Conservation (phyloP, 2,329 filamentous ascomycete species). For the Tolypocladium ovalisporum region DNA sequence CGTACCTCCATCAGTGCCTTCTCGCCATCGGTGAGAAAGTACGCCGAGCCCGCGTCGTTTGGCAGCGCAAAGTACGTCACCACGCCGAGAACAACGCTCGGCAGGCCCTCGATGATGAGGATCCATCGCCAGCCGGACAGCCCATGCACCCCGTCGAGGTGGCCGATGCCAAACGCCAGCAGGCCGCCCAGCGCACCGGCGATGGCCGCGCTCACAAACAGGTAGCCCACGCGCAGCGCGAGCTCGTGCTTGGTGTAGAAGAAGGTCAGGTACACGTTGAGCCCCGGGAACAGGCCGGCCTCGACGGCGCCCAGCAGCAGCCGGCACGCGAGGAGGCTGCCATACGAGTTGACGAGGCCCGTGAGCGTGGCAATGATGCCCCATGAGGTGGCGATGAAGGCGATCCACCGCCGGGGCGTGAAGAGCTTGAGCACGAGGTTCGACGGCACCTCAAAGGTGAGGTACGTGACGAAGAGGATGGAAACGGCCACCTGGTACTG, state of each 20-base stretch:
- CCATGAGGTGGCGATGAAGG: slow-evolving; percentile 55
- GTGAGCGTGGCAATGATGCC: slow-evolving; percentile 59
- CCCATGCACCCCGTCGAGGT: slow-evolving; percentile 57
- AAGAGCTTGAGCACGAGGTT: slow-evolving; percentile 55
- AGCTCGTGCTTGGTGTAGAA: slow-evolving; percentile 69
- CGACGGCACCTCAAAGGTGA: slow-evolving; percentile 51
- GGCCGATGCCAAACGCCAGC: slow-evolving; percentile 62
- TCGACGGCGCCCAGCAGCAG: slow-evolving; percentile 59
- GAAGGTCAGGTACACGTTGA: slow-evolving; percentile 60
- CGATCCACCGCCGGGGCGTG: slow-evolving; percentile 50
- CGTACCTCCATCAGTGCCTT: slow-evolving; percentile 51
- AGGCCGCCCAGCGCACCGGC: slow-evolving; percentile 64
- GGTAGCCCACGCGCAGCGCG: slow-evolving; percentile 59
- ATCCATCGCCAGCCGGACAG: slow-evolving; percentile 64
- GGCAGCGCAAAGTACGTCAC: slow-evolving; percentile 23
- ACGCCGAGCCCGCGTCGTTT: slow-evolving; percentile 38
- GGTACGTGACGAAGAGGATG: slow-evolving; percentile 56
- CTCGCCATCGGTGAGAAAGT: slow-evolving; percentile 46
- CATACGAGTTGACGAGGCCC: slow-evolving; percentile 56
- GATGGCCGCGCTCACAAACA: slow-evolving; percentile 60
- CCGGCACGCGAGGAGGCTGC: slow-evolving; percentile 55
- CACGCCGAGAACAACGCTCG: slow-evolving; percentile 26
- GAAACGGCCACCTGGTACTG: slow-evolving; percentile 62
- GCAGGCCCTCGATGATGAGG: slow-evolving; percentile 42
- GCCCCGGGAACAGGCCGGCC: slow-evolving; percentile 58